Percentiles rank a stretch among this genome's conserved stretches.
Conservation (phyloP, 768 basidiomycete genomes). For the Pleurotus giganteus region DNA sequence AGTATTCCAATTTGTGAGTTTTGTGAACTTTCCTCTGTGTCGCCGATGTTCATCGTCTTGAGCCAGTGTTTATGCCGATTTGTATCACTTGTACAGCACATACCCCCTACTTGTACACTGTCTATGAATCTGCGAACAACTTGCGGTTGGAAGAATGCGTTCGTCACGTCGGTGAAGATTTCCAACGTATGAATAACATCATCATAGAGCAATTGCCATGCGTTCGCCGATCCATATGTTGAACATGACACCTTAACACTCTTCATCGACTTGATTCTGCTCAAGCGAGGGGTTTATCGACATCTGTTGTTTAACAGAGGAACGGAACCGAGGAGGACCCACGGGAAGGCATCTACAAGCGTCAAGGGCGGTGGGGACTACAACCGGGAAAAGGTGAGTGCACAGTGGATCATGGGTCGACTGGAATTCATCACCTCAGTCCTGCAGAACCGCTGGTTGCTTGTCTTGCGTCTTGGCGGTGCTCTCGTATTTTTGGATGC, state of each 20-base stretch:
- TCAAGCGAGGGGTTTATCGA: conserved; percentile 79
- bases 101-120: conserved; percentile 72
- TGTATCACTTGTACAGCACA: conserved; percentile 73
- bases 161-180: conserved; percentile 27
- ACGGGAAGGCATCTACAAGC: background rate
- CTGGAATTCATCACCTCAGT: background rate
- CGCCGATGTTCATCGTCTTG: background rate
- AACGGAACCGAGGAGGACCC: conserved; percentile 51
- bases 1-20: too few species aligned
- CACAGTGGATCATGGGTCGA: background rate
- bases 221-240: conserved; percentile 84
- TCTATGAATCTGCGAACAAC: conserved; percentile 77
- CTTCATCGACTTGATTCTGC: conserved; percentile 75
- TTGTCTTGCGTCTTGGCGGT: conserved; percentile 57
- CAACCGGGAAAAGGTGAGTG: conserved; percentile 24
- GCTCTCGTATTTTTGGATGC: conserved; percentile 66
- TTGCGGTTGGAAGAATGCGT: conserved; percentile 85
- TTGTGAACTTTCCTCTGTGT: background rate
- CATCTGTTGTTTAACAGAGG: conserved; percentile 83
- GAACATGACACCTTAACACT: conserved; percentile 77
- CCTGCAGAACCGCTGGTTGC: conserved; percentile 55
- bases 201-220: conserved; percentile 51
- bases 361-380: background rate
- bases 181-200: background rate
- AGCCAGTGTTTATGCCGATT: conserved; percentile 58